Base-by-base conservation (phyloP, 441 rosid genomes). In the Corymbia calophylla region DNA sequence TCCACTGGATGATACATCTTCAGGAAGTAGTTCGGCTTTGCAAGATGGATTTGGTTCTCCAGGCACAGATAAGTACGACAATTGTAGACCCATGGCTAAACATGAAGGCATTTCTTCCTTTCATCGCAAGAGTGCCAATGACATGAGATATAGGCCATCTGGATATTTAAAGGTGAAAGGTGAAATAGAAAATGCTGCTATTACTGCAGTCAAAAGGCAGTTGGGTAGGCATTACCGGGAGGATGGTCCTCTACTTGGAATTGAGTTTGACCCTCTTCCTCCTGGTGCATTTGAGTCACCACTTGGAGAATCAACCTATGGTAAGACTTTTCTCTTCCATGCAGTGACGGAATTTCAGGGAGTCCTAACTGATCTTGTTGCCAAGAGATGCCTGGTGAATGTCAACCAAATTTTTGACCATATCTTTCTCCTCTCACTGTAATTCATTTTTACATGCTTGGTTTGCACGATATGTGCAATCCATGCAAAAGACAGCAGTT, bases 131-230 rank as follows among this genome's bases (percentile, higher is more conserved):
- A 90, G 88, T 86, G 29, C 92, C 87, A 94, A 88, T 92, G 94
- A 87, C 85, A 89, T 92, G 93, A 93, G 93, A 88, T 91, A 94
- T 92, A 97, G 94, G 92, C 99, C 98, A 86, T 94, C 95, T 0
- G 99, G 99, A 39, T 97, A 96, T 93, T 94, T 97, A 92, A 97
- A 96, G 94, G 93, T 96, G 92, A 97, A 95, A 93, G 94, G 94
- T 88, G 95, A 93, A 86, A 89, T 87, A 60, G 99, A 97, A 93
- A 96, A 95, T 93, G 95, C 93, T 89, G 97, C 96, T 88, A 92
- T 97, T 86, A 94, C 94, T 89, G 96, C 98, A 56, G 97, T 97
- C 68, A 96, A 95, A 95, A 96, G 93, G 94, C 99, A 96, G 87
- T 90, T 97, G 89, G 99, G 99, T 70, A 93, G 94, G 91, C 93